Conservation (phyloP, 1,284 basidiomycete species). For the Thelephora terrestris region DNA sequence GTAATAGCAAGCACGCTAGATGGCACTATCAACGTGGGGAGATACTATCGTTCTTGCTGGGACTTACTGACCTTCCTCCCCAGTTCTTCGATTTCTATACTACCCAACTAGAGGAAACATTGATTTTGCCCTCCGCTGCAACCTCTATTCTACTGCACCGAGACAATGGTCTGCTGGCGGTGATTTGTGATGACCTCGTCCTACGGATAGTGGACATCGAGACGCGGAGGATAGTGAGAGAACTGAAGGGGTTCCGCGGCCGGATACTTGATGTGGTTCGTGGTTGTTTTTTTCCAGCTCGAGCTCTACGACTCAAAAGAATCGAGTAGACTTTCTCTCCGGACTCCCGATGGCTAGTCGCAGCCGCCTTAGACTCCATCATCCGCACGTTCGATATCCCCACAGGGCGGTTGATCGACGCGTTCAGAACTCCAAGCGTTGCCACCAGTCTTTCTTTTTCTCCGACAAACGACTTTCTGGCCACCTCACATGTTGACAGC, state of each 20-base stretch:
- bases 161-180: conserved; percentile 81
- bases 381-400: conserved; percentile 97
- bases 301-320: background rate
- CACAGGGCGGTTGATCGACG: conserved; percentile 85
- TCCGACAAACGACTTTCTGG: conserved; percentile 92
- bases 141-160: conserved; percentile 73
- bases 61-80: conserved; percentile 1
- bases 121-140: conserved; percentile 60
- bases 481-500: conserved; percentile 89
- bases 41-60: background rate
- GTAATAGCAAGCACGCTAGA: conserved; percentile 82
- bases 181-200: conserved; percentile 77
- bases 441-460: conserved; percentile 90
- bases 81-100: conserved; percentile 97
- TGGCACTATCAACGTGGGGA: conserved; percentile 75
- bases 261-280: conserved; percentile 77
- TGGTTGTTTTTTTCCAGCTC: conserved; percentile 5
- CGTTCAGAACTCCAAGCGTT: conserved; percentile 83
- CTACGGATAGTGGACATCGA: conserved; percentile 89
- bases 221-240: conserved; percentile 79
- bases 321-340: conserved; percentile 73
- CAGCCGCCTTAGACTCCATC: conserved; percentile 82
- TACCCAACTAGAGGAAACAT: conserved; percentile 57
- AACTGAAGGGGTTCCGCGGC: conserved; percentile 72
- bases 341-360: conserved; percentile 89